Evolutionary conservation across 2,329 filamentous ascomycete genomes (phyloP), one percentile per base, ranked within the genome.

Genomic region (Tolypocladium guangdongense): DNA sequence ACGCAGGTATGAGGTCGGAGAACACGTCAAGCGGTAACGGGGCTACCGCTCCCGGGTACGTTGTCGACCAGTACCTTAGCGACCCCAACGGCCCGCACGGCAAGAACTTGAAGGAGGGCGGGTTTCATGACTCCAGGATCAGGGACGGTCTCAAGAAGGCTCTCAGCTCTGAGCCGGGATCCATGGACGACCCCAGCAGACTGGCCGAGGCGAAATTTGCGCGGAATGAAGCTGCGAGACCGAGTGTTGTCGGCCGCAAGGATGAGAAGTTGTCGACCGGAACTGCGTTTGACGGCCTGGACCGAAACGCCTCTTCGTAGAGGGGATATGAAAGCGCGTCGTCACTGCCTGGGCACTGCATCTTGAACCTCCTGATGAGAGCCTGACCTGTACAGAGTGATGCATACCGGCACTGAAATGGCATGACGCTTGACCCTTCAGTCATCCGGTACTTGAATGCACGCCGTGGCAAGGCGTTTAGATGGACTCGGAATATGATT

Each of bases 131-230:
- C 6, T 58, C 62, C 10, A 63, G 64, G 50, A 63, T 63, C 4
- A 55, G 67, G 51, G 69, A 74, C 54, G 71, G 66, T 5, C 54
- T 68, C 38, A 63, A 68, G 62, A 71, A 68, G 56, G 68, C 71
- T 2, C 64, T 76, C 56, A 62, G 66, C 52, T 59, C 69, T 4
- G 71, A 78, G 59, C 71, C 73, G 55, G 77, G 77, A 2, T 72
- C 69, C 7, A 66, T 71, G 59, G 64, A 76, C 54, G 78, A 80
- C 58, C 77, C 78, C 4, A 68, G 70, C 50, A 60, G 71, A 10
- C 54, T 69, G 39, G 76, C 76, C 5, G 76, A 78, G 63, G 57
- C 66, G 41, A 70, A 72, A 58, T 68, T 80, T 36, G 56, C 64
- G 54, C 53, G 59, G 47, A 59, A 57, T 18, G 58, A 62, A 50